Conservation (phyloP, 192 early-diverging fungal genomes). For the Coemansia sp. region DNA sequence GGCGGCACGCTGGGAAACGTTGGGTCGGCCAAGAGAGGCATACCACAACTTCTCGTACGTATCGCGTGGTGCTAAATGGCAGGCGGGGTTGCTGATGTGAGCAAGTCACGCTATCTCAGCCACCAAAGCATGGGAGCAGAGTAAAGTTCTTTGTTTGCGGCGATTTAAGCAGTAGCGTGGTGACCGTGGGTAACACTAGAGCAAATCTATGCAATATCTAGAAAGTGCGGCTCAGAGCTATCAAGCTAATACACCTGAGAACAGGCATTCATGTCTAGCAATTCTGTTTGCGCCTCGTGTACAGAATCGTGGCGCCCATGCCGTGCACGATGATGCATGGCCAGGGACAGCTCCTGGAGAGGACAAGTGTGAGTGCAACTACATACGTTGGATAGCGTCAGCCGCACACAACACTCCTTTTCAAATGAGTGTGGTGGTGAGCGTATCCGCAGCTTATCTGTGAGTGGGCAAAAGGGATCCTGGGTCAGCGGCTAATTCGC, state of each 20-base stretch:
- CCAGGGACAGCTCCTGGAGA: constrained; percentile 1
- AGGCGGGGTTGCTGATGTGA: background rate
- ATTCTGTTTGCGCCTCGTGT: background rate
- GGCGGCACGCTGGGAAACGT: background rate
- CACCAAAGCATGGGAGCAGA: constrained; percentile 5
- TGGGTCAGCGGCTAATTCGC: constrained; percentile 1
- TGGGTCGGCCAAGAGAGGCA: background rate
- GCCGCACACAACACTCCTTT: background rate
- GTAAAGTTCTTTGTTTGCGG: background rate
- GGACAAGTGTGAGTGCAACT: background rate
- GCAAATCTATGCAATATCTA: background rate
- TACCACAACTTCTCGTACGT: background rate
- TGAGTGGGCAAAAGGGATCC: background rate
- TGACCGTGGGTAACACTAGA: background rate
- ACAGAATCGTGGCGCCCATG: background rate
- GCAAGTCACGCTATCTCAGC: constrained; percentile 2
- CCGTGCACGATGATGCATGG: background rate
- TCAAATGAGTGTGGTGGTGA: background rate
- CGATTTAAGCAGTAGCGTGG: background rate
- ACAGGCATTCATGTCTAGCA: background rate
- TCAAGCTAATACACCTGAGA: background rate
- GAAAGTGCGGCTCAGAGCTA: background rate
- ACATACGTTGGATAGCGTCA: background rate
- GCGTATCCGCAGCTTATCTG: background rate
- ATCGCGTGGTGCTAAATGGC: background rate